A percentile compares a stretch with the other conserved stretches of the same genome.
phyloP scores from a whole-genome alignment of 2,329 filamentous ascomycete species.

The Magnaporthiopsis rhizophila region DNA sequence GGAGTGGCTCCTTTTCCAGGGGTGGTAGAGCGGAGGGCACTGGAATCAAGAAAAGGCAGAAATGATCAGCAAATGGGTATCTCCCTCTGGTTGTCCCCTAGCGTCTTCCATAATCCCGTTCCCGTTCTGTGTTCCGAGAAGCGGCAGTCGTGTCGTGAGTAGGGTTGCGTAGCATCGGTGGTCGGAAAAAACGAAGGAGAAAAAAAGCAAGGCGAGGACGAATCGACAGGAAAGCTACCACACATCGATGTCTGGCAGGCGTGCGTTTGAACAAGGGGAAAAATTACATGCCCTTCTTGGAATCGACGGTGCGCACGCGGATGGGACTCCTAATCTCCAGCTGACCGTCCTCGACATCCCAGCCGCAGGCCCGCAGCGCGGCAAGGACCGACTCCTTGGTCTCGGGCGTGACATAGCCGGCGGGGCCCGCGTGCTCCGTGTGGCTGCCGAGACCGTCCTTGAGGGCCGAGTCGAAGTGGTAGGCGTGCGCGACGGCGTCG shows the following conservation, averaged over 20 bases:
- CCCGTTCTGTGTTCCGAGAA: slow-evolving; percentile 5
- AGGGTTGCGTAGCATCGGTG: background rate
- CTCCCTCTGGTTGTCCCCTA: background rate
- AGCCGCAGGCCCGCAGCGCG: slow-evolving; percentile 42
- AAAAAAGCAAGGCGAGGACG: background rate
- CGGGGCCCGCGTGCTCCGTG: slow-evolving; percentile 27
- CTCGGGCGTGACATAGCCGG: slow-evolving; percentile 35
- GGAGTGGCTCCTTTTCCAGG: slow-evolving; percentile 5
- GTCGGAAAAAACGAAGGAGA: background rate
- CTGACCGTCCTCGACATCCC: slow-evolving; percentile 56
- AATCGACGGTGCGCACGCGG: slow-evolving; percentile 27
- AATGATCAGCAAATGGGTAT: slow-evolving; percentile 7
- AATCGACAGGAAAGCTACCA: background rate
- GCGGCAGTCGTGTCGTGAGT: background rate
- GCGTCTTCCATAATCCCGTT: background rate
- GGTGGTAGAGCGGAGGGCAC: slow-evolving; percentile 1
- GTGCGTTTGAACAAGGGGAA: slow-evolving; percentile 2
- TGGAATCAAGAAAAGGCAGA: slow-evolving; percentile 5
- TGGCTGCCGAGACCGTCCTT: slow-evolving; percentile 27
- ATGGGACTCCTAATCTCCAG: slow-evolving; percentile 56
- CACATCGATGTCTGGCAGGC: background rate
- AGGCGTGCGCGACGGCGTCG: slow-evolving; percentile 32
- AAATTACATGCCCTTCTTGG: slow-evolving; percentile 19
- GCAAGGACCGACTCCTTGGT: slow-evolving; percentile 25
- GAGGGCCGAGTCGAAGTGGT: slow-evolving; percentile 27